Conservation (phyloP, 768 basidiomycete species). For the Calocera viscosa region DNA sequence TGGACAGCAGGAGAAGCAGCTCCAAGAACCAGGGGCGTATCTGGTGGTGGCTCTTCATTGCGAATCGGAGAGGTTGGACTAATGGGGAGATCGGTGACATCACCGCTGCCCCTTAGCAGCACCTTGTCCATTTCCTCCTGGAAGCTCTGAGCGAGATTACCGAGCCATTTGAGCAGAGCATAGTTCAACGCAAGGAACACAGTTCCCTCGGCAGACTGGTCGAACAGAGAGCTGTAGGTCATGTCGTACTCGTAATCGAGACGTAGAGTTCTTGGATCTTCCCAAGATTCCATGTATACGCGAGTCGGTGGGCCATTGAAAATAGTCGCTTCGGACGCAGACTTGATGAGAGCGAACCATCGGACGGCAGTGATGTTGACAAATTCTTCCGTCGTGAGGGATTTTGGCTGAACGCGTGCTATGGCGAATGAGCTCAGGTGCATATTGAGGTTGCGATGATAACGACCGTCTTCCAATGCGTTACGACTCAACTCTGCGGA, state of each 20-base stretch:
- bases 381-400: conserved; percentile 31
- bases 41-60: conserved; percentile 5
- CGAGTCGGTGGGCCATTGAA: conserved; percentile 72
- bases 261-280: conserved; percentile 34
- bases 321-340: conserved; percentile 56
- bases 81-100: conserved; percentile 10
- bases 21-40: conserved; percentile 15
- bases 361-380: conserved; percentile 33
- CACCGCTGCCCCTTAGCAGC: conserved; percentile 13
- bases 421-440: conserved; percentile 60
- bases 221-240: conserved; percentile 12
- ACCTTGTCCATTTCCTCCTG: conserved; percentile 54
- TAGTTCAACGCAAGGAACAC: conserved; percentile 81
- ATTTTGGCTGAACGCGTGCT: conserved; percentile 46
- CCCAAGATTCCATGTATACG: conserved; percentile 67
- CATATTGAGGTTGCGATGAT: conserved; percentile 49
- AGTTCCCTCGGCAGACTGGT: conserved; percentile 43
- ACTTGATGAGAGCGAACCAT: conserved; percentile 55
- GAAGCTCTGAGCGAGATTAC: conserved; percentile 60
- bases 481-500: conserved; percentile 58
- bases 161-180: conserved; percentile 69
- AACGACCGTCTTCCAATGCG: conserved; percentile 35
- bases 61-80: conserved; percentile 12
- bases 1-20: background rate
- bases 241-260: conserved; percentile 20